A percentile compares a stretch with the other conserved stretches of the same genome.
Conservation (phyloP, 2,329 filamentous ascomycete genomes). For the Ophiostoma montium region DNA sequence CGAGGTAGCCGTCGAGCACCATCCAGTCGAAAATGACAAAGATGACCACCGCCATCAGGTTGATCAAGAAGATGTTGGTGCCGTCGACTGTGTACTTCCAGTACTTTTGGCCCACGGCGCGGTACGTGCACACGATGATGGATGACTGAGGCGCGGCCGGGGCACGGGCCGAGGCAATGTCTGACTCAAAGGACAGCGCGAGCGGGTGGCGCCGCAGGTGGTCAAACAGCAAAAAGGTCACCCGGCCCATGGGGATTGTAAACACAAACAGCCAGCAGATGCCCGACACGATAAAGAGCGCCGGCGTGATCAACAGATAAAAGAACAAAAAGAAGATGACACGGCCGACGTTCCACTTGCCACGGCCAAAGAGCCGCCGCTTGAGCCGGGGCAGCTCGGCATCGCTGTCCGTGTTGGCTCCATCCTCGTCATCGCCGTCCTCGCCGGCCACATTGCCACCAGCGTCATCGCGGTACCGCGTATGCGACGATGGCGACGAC, state of each 20-base stretch:
- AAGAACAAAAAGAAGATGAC: slow-evolving; percentile 96
- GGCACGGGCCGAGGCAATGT: slow-evolving; percentile 58
- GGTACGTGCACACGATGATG: slow-evolving; percentile 90
- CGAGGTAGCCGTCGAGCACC: slow-evolving; percentile 55
- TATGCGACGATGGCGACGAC: not conserved
- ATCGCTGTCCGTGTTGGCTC: slow-evolving; percentile 11
- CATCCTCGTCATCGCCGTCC: slow-evolving; percentile 4
- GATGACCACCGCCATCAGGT: slow-evolving; percentile 81
- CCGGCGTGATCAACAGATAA: slow-evolving; percentile 79
- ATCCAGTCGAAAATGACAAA: slow-evolving; percentile 93
- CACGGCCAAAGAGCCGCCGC: slow-evolving; percentile 81
- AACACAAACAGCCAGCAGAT: slow-evolving; percentile 97
- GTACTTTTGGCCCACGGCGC: slow-evolving; percentile 85
- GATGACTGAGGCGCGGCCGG: slow-evolving; percentile 63
- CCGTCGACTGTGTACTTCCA: slow-evolving; percentile 99
- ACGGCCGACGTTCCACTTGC: slow-evolving; percentile 87
- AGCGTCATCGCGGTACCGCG: not conserved
- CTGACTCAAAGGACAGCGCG: slow-evolving; percentile 84
- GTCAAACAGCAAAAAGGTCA: slow-evolving; percentile 76
- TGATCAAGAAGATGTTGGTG: slow-evolving; percentile 98
- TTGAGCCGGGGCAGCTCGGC: slow-evolving; percentile 40
- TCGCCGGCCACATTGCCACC: not conserved
- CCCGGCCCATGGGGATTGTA: slow-evolving; percentile 96
- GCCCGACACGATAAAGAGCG: slow-evolving; percentile 69
- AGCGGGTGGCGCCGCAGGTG: slow-evolving; percentile 87